Percentiles rank a stretch among this genome's conserved stretches.
These are phyloP conservation scores for Rutstroemia sp. DNA, from an alignment of 2,329 filamentous ascomycete species.

Conservation along the genomic window DNA sequence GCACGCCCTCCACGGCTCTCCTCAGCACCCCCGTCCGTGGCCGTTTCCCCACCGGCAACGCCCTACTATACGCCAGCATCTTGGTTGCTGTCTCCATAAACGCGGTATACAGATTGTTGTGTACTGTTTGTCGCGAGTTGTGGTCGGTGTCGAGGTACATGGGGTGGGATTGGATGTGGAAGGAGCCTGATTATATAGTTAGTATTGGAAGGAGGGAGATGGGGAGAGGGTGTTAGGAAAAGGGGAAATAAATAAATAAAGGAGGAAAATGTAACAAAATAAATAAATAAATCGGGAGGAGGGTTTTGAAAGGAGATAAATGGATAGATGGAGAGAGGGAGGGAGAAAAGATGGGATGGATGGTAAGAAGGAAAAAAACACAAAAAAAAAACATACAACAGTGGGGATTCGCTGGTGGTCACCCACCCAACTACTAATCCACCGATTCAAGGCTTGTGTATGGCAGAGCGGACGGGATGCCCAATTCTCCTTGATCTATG, in stretches of 20 bases:
- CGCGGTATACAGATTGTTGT: conserved; percentile 66
- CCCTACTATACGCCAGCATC: conserved; percentile 53
- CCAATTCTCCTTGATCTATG: background rate
- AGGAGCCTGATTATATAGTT: conserved; percentile 40
- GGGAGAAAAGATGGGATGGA: too few relatives aligned
- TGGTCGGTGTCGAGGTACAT: conserved; percentile 78
- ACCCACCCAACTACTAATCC: too few relatives aligned
- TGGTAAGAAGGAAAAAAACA: too few relatives aligned
- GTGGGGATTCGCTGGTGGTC: too few relatives aligned
- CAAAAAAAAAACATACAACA: background rate
- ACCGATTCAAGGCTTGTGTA: too few relatives aligned
- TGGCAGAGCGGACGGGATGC: too few relatives aligned
- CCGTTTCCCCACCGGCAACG: conserved; percentile 41
- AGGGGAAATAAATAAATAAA: too few relatives aligned
- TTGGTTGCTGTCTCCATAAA: conserved; percentile 76
- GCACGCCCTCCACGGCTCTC: conserved; percentile 14
- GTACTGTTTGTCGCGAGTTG: conserved; percentile 62
- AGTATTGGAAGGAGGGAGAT: background rate
- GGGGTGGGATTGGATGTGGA: conserved; percentile 77
- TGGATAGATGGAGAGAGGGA: background rate
- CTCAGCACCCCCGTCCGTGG: conserved; percentile 19
- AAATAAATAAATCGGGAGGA: too few relatives aligned
- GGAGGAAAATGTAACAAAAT: too few relatives aligned
- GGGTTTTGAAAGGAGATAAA: background rate
- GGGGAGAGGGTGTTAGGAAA: too few relatives aligned